Conservation (phyloP, 1,284 basidiomycete species). For the Marasmius oreades region DNA sequence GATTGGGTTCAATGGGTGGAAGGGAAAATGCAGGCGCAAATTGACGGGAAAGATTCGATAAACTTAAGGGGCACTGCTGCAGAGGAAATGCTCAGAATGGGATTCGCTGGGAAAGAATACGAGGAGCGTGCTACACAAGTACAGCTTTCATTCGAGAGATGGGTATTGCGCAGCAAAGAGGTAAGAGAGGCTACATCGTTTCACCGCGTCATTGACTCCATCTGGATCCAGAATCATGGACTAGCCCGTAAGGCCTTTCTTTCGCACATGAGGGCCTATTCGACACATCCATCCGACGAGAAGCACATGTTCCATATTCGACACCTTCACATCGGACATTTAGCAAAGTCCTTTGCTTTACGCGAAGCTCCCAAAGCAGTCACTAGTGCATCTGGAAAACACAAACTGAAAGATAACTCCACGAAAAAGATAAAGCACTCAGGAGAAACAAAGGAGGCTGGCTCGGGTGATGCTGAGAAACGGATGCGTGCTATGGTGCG, state of each 20-base stretch:
- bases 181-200: conserved; percentile 38
- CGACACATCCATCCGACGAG: conserved; percentile 94
- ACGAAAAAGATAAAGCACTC: conserved; percentile 20
- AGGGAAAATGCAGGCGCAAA: conserved; percentile 60
- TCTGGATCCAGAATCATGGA: conserved; percentile 56
- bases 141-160: conserved; percentile 92
- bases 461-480: conserved; percentile 62
- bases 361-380: conserved; percentile 87
- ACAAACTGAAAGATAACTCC: conserved; percentile 15
- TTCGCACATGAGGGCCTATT: conserved; percentile 95
- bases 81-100: conserved; percentile 71
- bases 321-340: conserved; percentile 91
- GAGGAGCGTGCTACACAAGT: conserved; percentile 94
- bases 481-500: conserved; percentile 89
- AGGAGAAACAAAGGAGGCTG: conserved; percentile 40
- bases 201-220: background rate
- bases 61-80: conserved; percentile 59
- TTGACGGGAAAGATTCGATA: conserved; percentile 38
- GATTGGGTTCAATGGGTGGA: conserved; percentile 91
- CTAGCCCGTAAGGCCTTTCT: conserved; percentile 85
- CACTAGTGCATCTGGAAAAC: conserved; percentile 28
- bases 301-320: conserved; percentile 96
- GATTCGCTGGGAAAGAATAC: conserved; percentile 87
- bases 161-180: conserved; percentile 77
- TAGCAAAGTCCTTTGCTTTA: conserved; percentile 95